phyloP scores from a whole-genome alignment of 2,329 filamentous ascomycete species.

The Ceratocystiopsis sp. region DNA sequence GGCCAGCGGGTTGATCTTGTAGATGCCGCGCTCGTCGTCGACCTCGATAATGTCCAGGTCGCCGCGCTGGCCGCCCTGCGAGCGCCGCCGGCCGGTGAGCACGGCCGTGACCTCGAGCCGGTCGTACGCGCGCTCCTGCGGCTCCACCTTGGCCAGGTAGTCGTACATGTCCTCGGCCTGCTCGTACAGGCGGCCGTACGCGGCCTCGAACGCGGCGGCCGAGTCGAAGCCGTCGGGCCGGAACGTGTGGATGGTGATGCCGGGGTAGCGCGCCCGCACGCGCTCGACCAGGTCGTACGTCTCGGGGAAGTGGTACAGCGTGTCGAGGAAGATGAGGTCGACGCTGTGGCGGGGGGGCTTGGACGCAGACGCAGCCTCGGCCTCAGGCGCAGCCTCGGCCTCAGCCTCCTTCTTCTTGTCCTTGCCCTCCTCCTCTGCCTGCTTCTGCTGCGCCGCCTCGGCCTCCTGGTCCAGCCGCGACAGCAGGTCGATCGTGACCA shows the following conservation, averaged over 20 bases:
- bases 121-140: constrained; percentile 76
- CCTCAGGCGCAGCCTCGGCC: too few species aligned
- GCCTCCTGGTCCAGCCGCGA: constrained; percentile 52
- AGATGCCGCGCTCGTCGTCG: constrained; percentile 68
- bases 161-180: constrained; percentile 80
- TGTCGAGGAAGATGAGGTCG: constrained; percentile 68
- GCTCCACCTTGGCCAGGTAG: constrained; percentile 95
- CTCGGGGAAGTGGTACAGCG: constrained; percentile 66
- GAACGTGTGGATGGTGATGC: constrained; percentile 73
- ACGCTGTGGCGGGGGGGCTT: constrained; percentile 20
- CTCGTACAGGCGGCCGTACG: constrained; percentile 78
- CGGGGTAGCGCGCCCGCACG: constrained; percentile 59
- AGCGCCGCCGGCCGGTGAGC: constrained; percentile 77
- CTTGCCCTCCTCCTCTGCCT: not conserved
- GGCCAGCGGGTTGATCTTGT: constrained; percentile 96
- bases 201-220: constrained; percentile 59
- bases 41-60: constrained; percentile 83
- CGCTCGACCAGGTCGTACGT: constrained; percentile 58
- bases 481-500: constrained; percentile 73
- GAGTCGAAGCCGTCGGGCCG: constrained; percentile 64
- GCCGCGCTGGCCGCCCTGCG: constrained; percentile 84
- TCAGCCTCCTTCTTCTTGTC: too few species aligned
- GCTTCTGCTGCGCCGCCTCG: constrained; percentile 31
- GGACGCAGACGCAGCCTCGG: too few species aligned
- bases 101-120: constrained; percentile 80